Evolutionary conservation across 176 grass and related monocot genomes (phyloP).

Genomic region (Lolium multiflorum): DNA sequence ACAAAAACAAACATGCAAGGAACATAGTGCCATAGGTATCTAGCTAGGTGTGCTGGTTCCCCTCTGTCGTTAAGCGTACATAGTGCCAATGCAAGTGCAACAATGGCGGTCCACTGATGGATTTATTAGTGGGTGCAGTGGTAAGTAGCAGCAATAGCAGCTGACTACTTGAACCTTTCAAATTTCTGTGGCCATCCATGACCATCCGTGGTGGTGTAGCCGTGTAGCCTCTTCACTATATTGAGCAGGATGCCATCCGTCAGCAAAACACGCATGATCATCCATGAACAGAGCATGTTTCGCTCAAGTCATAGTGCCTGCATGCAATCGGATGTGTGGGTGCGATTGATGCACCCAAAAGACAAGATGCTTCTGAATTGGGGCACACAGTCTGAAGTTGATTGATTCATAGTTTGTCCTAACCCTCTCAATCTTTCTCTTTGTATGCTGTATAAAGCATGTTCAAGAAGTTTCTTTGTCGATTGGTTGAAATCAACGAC

Average conservation of each 20-base stretch:
- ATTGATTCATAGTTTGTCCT: background rate
- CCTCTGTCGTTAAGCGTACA: slow-evolving; percentile 11
- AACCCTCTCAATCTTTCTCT: background rate
- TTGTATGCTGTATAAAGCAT: background rate
- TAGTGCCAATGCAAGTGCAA: slow-evolving; percentile 29
- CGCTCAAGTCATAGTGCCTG: background rate
- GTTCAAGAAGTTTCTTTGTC: background rate
- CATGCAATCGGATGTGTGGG: background rate
- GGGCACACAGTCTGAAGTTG: background rate
- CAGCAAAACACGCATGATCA: slow-evolving; percentile 12
- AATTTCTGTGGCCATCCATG: slow-evolving; percentile 32
- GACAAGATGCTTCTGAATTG: background rate
- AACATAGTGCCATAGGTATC: too few species aligned
- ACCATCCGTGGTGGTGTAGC: too few species aligned
- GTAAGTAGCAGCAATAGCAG: slow-evolving; percentile 36
- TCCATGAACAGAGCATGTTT: background rate
- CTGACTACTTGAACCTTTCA: slow-evolving; percentile 42
- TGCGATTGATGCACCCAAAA: background rate
- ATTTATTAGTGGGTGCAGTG: slow-evolving; percentile 41
- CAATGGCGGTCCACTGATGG: slow-evolving; percentile 37
- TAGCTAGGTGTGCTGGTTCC: background rate
- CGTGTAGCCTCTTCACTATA: slow-evolving; percentile 26
- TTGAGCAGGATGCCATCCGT: slow-evolving; percentile 17
- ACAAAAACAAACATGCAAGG: background rate
- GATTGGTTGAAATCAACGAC: slow-evolving; percentile 40